A percentile compares a stretch with the other conserved stretches of the same genome.
Evolutionary conservation across 1,284 basidiomycete genomes (phyloP).

Genomic region (Leccinum subrobustum): DNA sequence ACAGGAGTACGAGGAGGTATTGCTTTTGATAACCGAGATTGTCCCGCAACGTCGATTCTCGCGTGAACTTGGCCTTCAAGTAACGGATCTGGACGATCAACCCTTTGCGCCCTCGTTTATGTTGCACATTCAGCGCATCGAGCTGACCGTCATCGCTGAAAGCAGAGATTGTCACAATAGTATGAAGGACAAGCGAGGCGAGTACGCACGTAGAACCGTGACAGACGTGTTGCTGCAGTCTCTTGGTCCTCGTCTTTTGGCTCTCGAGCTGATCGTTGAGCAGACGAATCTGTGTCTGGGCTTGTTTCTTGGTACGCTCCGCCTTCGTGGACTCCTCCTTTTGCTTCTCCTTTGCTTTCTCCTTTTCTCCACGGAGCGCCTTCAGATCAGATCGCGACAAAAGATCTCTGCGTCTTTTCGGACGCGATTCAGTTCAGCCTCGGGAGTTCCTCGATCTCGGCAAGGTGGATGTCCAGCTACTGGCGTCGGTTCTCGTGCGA

Average conservation of each 20-base stretch:
- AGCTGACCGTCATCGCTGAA: slow-evolving; percentile 50
- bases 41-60: slow-evolving; percentile 81
- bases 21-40: slow-evolving; percentile 86
- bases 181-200: slow-evolving; percentile 27
- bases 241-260: slow-evolving; percentile 47
- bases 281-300: slow-evolving; percentile 60
- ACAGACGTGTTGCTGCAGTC: slow-evolving; percentile 55
- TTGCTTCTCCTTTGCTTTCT: slow-evolving; percentile 44
- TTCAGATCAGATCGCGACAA: slow-evolving; percentile 63
- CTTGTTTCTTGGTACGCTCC: slow-evolving; percentile 63
- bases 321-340: slow-evolving; percentile 48
- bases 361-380: slow-evolving; percentile 62
- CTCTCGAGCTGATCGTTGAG: slow-evolving; percentile 67
- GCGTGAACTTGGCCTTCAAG: slow-evolving; percentile 86
- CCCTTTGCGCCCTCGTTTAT: slow-evolving; percentile 86
- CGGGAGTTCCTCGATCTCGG: slow-evolving; percentile 74
- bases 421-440: slow-evolving; percentile 69
- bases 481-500: slow-evolving; percentile 70
- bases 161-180: background rate
- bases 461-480: slow-evolving; percentile 65
- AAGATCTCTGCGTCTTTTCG: slow-evolving; percentile 71
- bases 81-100: slow-evolving; percentile 87
- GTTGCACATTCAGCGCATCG: slow-evolving; percentile 60
- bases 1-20: slow-evolving; percentile 67
- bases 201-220: slow-evolving; percentile 42